Conservation (phyloP, 768 basidiomycete genomes). For the Pulveroboletus frians region DNA sequence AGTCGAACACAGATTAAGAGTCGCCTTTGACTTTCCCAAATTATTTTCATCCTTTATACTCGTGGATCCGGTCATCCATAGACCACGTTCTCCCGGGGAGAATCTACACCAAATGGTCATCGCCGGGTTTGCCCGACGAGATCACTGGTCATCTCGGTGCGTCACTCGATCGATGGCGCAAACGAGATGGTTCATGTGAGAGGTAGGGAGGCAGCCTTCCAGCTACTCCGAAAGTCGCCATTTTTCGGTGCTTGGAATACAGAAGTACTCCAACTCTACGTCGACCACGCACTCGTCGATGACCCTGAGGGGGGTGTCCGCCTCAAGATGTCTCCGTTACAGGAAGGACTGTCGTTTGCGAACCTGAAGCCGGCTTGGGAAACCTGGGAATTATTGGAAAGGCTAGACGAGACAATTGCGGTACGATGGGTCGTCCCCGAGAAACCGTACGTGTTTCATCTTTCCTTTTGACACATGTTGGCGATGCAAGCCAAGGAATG, state of each 20-base stretch:
- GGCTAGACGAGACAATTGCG: conserved; percentile 23
- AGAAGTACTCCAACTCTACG: conserved; percentile 52
- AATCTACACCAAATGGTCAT: conserved; percentile 13
- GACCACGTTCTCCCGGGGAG: conserved; percentile 6
- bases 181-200: background rate
- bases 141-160: conserved; percentile 60
- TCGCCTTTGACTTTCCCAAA: conserved; percentile 55
- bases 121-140: conserved; percentile 54
- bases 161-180: conserved; percentile 1
- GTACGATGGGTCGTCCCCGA: conserved; percentile 29
- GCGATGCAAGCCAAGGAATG: background rate
- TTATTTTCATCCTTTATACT: conserved; percentile 71
- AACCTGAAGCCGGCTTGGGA: conserved; percentile 33
- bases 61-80: conserved; percentile 69
- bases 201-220: conserved; percentile 55
- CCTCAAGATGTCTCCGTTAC: conserved; percentile 63
- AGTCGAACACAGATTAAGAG: conserved; percentile 45
- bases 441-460: conserved; percentile 8
- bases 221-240: conserved; percentile 42
- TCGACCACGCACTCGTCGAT: conserved; percentile 49
- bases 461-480: background rate
- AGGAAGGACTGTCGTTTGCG: conserved; percentile 59
- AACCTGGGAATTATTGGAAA: conserved; percentile 25
- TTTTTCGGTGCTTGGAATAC: conserved; percentile 76
- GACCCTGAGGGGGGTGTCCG: conserved; percentile 36